These are phyloP conservation scores for Saxophila tyrrhenica DNA, from an alignment of 495 filamentous ascomycete species.

Conservation along the genomic window DNA sequence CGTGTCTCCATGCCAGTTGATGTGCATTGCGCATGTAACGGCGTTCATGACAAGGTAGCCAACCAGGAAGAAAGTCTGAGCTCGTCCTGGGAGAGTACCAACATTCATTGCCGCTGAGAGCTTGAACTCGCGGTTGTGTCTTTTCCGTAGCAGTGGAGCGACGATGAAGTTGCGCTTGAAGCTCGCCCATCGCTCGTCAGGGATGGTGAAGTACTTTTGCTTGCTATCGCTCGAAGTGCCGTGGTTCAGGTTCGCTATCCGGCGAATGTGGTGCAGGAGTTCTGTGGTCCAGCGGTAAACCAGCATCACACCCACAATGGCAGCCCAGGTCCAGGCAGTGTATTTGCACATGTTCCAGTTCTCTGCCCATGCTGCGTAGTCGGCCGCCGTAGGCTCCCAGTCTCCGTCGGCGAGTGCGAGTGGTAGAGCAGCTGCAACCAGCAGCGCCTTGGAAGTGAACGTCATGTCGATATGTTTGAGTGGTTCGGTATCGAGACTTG, in stretches of 20 bases:
- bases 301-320: constrained; percentile 11
- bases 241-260: constrained; percentile 17
- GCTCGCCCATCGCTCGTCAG: constrained; percentile 16
- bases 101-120: constrained; percentile 68
- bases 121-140: constrained; percentile 79
- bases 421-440: constrained; percentile 6
- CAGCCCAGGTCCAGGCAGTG: constrained; percentile 14
- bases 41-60: constrained; percentile 54
- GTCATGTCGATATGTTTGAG: background rate
- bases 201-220: constrained; percentile 18
- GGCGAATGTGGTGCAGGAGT: constrained; percentile 12
- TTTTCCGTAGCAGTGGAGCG: constrained; percentile 67
- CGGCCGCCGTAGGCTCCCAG: constrained; percentile 4
- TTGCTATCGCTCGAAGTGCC: constrained; percentile 10
- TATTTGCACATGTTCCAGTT: constrained; percentile 15
- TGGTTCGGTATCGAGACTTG: background rate
- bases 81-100: constrained; percentile 73
- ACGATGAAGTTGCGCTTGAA: constrained; percentile 74
- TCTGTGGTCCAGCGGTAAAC: constrained; percentile 11
- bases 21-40: constrained; percentile 46
- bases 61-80: constrained; percentile 62
- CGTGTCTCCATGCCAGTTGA: constrained; percentile 43
- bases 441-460: background rate
- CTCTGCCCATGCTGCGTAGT: constrained; percentile 10
- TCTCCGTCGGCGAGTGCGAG: background rate